Percentiles rank a stretch among this genome's conserved stretches.
Evolutionary conservation across 441 rosid genomes (phyloP).

Genomic region (Populus hybrid): DNA sequence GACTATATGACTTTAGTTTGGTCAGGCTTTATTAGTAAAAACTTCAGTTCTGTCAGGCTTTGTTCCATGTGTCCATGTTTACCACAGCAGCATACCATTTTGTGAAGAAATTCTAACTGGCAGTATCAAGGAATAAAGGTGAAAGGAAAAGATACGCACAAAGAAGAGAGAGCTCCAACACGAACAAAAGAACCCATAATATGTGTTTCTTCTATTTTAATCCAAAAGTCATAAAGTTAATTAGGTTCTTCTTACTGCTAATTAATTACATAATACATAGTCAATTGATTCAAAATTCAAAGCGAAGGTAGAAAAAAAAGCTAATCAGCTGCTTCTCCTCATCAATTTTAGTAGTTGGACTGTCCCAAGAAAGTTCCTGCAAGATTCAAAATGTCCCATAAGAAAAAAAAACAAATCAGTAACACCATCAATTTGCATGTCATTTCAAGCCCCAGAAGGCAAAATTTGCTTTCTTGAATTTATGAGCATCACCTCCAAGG

Average conservation of each 20-base stretch:
- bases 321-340: slow-evolving; percentile 12
- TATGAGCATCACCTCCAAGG: slow-evolving; percentile 45
- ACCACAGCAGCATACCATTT: background rate
- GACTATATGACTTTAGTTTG: background rate
- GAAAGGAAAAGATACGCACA: background rate
- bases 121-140: too few species aligned
- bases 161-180: background rate
- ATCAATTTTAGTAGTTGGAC: slow-evolving; percentile 34
- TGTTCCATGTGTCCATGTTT: background rate
- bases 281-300: slow-evolving; percentile 6
- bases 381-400: background rate
- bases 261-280: background rate
- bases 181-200: background rate
- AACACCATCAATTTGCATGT: background rate
- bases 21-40: background rate
- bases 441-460: background rate
- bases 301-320: background rate
- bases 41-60: background rate
- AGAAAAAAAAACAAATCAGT: background rate
- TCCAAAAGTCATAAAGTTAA: slow-evolving; percentile 1
- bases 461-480: background rate
- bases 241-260: background rate
- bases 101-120: background rate
- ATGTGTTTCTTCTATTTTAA: background rate
- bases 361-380: slow-evolving; percentile 31